Evolutionary conservation across 2,329 filamentous ascomycete species (phyloP), one percentile per base, ranked within the genome.

Genomic region (Rhynchosporium agropyri): DNA sequence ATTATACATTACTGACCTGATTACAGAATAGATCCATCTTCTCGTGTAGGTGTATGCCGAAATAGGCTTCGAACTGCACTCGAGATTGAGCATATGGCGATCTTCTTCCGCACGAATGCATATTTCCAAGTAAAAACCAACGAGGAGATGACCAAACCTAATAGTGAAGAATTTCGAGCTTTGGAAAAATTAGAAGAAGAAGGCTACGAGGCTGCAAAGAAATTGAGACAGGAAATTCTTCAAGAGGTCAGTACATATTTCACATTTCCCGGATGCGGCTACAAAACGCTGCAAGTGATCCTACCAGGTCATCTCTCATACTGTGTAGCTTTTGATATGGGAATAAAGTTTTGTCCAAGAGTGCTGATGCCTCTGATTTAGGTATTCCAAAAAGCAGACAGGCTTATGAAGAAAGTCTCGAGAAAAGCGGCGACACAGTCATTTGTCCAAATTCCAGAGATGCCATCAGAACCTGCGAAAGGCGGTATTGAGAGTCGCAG

Each of bases 101-200:
- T 86, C 0, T 97, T 97, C 77, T 97, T 96, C 72, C 88, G 88
- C 31, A 92, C 89, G 13, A 97, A 92, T 69, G 89, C 88, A 0
- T 88, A 88, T 68, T 97, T 87, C 72, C 91, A 97, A 72, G 89
- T 96, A 65, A 95, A 93, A 72, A 84, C 85, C 0, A 85, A 93
- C 61, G 75, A 83, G 50, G 80, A 84, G 1, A 77, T 88, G 69
- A 92, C 88, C 0, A 73, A 79, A 28, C 85, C 88, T 0, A 85
- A 86, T 4, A 91, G 90, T 0, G 85, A 87, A 0, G 83, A 88
- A 15, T 92, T 88, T 70, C 77, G 81, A 58, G 76, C 77, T 0
- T 77, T 94, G 2, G 90, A 96, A 69, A 84, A 83, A 68, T 78
- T 86, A 6, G 94, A 97, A 75, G 82, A 83, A 3, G 81, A 86